A percentile compares a stretch with the other conserved stretches of the same genome.
phyloP scores from a whole-genome alignment of 1,284 basidiomycete species.

The Grifola frondosa region DNA sequence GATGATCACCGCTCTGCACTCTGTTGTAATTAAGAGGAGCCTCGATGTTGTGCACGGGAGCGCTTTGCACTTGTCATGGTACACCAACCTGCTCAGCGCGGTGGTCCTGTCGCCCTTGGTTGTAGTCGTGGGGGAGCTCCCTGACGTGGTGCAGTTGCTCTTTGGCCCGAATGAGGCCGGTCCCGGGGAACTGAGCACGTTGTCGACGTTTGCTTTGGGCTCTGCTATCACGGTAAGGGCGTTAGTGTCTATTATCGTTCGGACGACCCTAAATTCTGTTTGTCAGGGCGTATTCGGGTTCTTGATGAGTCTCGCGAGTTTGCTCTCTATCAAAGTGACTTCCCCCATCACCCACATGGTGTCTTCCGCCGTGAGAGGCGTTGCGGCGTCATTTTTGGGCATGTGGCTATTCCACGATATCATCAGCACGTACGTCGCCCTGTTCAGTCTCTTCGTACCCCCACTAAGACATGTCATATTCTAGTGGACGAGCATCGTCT shows the following conservation, averaged over 20 bases:
- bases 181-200: conserved; percentile 43
- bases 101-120: conserved; percentile 65
- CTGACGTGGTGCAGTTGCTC: conserved; percentile 58
- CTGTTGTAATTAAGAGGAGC: conserved; percentile 83
- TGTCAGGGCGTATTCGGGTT: conserved; percentile 78
- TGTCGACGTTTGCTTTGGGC: conserved; percentile 74
- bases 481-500: conserved; percentile 75
- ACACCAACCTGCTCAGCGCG: conserved; percentile 77
- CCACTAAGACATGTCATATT: neutral
- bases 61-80: conserved; percentile 81
- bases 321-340: conserved; percentile 88
- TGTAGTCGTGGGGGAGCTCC: conserved; percentile 69
- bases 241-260: neutral
- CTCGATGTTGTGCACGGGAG: conserved; percentile 75
- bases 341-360: conserved; percentile 93
- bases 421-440: conserved; percentile 63
- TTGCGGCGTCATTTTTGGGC: conserved; percentile 75
- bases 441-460: conserved; percentile 4
- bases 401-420: conserved; percentile 75
- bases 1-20: conserved; percentile 77
- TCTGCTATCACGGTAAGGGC: conserved; percentile 68
- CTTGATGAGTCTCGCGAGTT: conserved; percentile 86
- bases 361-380: conserved; percentile 82
- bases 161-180: conserved; percentile 41
- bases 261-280: neutral